A percentile compares a stretch with the other conserved stretches of the same genome.
phyloP scores from a whole-genome alignment of 1,284 basidiomycete genomes.

The Apiotrichum brassicae region DNA sequence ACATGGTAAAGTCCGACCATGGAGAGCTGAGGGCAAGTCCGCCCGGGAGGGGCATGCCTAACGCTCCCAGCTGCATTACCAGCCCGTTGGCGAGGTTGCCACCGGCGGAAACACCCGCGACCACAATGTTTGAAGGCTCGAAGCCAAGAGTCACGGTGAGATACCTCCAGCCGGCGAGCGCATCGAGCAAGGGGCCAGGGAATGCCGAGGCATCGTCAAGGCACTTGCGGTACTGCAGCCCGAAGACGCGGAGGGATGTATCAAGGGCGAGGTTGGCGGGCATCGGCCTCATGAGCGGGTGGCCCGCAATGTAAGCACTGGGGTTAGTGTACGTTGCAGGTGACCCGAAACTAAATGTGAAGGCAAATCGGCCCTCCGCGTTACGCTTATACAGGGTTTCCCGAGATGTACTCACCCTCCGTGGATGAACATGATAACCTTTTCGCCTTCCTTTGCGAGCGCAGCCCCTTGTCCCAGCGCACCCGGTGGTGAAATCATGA shows the following conservation, averaged over 20 bases:
- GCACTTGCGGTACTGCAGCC: slow-evolving; percentile 23
- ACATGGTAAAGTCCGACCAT: slow-evolving; percentile 51
- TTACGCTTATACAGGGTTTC: too few species aligned
- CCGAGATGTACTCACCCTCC: slow-evolving; percentile 24
- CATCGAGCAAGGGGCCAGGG: slow-evolving; percentile 57
- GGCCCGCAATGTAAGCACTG: slow-evolving; percentile 23
- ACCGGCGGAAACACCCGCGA: slow-evolving; percentile 62
- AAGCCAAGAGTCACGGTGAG: slow-evolving; percentile 50
- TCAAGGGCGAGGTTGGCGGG: slow-evolving; percentile 12
- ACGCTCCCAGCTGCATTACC: slow-evolving; percentile 17
- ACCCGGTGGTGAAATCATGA: slow-evolving; percentile 9
- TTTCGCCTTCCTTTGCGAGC: slow-evolving; percentile 13
- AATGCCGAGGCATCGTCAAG: slow-evolving; percentile 43
- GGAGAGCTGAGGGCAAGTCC: slow-evolving; percentile 53
- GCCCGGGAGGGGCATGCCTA: slow-evolving; percentile 46
- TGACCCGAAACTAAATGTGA: too few species aligned
- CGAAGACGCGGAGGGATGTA: slow-evolving; percentile 13
- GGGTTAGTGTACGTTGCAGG: too few species aligned
- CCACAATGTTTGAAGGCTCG: slow-evolving; percentile 52
- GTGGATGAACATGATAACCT: slow-evolving; percentile 23
- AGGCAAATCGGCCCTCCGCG: too few species aligned
- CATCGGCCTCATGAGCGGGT: slow-evolving; percentile 22
- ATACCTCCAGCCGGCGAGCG: slow-evolving; percentile 56
- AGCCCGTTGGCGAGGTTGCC: slow-evolving; percentile 57
- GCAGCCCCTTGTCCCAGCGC: background rate